Conservation (phyloP, 1,284 basidiomycete species). For the Gomphus bonarii region DNA sequence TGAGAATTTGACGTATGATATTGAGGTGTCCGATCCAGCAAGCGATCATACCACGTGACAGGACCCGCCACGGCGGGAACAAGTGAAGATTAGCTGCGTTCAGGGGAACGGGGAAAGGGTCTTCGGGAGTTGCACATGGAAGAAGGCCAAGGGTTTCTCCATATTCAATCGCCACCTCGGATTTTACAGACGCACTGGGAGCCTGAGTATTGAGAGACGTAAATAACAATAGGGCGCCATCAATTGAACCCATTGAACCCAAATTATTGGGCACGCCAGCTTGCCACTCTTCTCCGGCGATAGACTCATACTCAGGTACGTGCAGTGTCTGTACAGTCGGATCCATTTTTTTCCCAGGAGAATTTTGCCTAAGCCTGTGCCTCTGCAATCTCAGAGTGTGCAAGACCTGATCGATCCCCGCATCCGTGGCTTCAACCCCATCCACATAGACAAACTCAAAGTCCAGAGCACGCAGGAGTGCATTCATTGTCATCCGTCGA, state of each 20-base stretch:
- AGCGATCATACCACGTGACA: slow-evolving; percentile 10
- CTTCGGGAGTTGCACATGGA: background rate
- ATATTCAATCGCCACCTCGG: background rate
- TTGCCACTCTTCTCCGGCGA: background rate
- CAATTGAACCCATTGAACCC: background rate
- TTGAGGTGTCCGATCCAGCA: slow-evolving; percentile 4
- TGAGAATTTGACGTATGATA: background rate
- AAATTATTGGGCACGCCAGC: background rate
- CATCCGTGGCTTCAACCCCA: background rate
- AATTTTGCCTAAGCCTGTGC: background rate
- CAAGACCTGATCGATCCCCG: background rate
- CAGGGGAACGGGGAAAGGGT: background rate
- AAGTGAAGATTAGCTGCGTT: background rate
- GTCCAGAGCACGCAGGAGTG: slow-evolving; percentile 31
- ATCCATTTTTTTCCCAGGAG: background rate
- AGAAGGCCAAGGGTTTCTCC: background rate
- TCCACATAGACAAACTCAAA: slow-evolving; percentile 17
- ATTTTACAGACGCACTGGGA: background rate
- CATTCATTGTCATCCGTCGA: slow-evolving; percentile 45
- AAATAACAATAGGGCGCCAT: background rate
- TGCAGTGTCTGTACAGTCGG: background rate
- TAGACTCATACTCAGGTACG: background rate
- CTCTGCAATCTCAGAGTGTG: background rate
- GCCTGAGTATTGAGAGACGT: background rate
- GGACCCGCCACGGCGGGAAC: background rate